Base-by-base conservation (phyloP, 805 yeast genomes). In the Wickerhamomyces subpelliculosus region DNA sequence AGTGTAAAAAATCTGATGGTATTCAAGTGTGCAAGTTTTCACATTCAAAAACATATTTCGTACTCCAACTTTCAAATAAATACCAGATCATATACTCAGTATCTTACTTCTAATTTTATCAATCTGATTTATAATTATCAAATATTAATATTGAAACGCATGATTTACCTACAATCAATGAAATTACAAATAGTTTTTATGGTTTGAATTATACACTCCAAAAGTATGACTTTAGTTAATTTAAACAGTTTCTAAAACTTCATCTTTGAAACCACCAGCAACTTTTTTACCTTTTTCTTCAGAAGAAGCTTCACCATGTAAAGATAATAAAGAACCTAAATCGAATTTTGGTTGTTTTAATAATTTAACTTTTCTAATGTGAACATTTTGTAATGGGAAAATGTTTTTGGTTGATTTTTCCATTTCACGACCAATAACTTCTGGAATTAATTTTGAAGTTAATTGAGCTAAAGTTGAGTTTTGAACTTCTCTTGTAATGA, bases 281-380 rank as follows among this genome's bases (percentile, higher is more conserved):
- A 88, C 88, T 73, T 87, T 88, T 83, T 88, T 87, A 73, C 96
- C 96, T 67, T 93, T 85, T 70, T 89, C 95, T 68, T 88, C 95
- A 65, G 80, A 76, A 53, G 87, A 66, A 57, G 80, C 72, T 78
- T 89, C 96, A 72, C 97, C 96, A 79, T 88, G 97, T 67, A 89
- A 84, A 62, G 96, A 80, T 68, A 88, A 75, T 67, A 90, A 81
- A 65, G 94, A 73, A 73, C 96, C 96, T 65, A 90, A 82, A 72
- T 90, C 97, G 80, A 89, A 87, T 78, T 89, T 90, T 70, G 97
- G 97, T 75, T 84, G 95, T 78, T 90, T 90, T 73, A 90, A 86
- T 69, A 90, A 80, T 81, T 90, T 90, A 63, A 90, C 97, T 79
- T 90, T 90, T 82, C 97, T 89, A 72, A 90, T 85, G 83, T 88